A percentile compares a stretch with the other conserved stretches of the same genome.
Evolutionary conservation across 192 early-diverging fungal genomes (phyloP).

Genomic region (Glomus cerebriforme): DNA sequence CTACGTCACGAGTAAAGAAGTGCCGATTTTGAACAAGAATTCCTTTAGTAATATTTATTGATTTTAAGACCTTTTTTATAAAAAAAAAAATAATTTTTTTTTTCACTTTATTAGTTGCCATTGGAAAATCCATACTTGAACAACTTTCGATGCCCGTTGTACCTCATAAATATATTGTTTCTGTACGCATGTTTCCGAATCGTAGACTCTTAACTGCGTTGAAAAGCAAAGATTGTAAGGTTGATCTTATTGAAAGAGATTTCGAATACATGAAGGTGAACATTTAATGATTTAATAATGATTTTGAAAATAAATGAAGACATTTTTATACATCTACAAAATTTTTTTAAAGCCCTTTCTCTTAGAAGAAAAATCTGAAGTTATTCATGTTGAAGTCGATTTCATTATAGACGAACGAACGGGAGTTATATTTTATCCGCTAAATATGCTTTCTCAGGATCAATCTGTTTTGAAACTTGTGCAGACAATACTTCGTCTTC

Average conservation of each 20-base stretch:
- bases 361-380: background rate
- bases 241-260: conserved; percentile 29
- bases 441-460: conserved; percentile 16
- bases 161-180: conserved; percentile 25
- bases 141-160: background rate
- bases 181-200: conserved; percentile 24
- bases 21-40: background rate
- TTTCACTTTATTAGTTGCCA: background rate
- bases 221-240: conserved; percentile 16
- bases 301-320: too few species aligned
- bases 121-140: background rate
- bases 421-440: conserved; percentile 9
- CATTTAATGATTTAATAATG: too few species aligned
- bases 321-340: too few species aligned
- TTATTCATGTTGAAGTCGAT: conserved; percentile 15
- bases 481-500: background rate
- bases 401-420: conserved; percentile 25
- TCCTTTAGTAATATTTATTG: background rate
- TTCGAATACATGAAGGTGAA: conserved; percentile 29
- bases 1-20: background rate
- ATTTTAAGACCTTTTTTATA: background rate
- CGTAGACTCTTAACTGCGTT: conserved; percentile 9
- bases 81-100: too few species aligned
- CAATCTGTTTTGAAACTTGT: background rate
- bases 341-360: conserved; percentile 1